phyloP scores from a whole-genome alignment of 2,329 filamentous ascomycete genomes.

The Paracorniculantispora psalliotae region DNA sequence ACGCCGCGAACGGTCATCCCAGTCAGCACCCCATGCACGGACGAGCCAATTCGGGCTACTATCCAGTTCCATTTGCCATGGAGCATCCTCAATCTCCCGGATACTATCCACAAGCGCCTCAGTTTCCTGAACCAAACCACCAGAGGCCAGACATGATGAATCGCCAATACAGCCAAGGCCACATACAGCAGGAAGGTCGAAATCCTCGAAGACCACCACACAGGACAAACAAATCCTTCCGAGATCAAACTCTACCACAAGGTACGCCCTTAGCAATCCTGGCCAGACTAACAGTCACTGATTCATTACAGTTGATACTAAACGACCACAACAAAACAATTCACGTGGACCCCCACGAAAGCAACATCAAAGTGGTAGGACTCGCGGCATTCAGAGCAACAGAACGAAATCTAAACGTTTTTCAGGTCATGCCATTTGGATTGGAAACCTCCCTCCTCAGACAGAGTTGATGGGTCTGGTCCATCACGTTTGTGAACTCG shows the following conservation, averaged over 20 bases:
- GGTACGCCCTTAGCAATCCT: background rate
- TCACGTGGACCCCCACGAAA: constrained; percentile 49
- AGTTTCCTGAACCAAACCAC: constrained; percentile 27
- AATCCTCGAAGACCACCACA: background rate
- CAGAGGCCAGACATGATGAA: constrained; percentile 10
- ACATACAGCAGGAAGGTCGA: background rate
- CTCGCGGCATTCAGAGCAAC: constrained; percentile 4
- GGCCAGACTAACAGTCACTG: background rate
- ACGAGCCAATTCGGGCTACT: constrained; percentile 32
- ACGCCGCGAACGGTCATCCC: constrained; percentile 29
- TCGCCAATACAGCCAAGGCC: constrained; percentile 1
- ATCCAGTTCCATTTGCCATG: constrained; percentile 25
- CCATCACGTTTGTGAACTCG: constrained; percentile 79
- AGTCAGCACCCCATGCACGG: constrained; percentile 26
- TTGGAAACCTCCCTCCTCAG: constrained; percentile 85
- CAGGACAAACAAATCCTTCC: constrained; percentile 2
- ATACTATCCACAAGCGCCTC: constrained; percentile 33
- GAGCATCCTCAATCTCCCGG: constrained; percentile 32
- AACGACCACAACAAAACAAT: background rate
- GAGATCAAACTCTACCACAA: background rate
- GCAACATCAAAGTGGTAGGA: constrained; percentile 57
- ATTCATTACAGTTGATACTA: background rate
- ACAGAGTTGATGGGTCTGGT: constrained; percentile 81
- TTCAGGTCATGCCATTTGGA: constrained; percentile 83
- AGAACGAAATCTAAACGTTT: background rate